phyloP scores from a whole-genome alignment of 1,284 basidiomycete genomes.

The Gastroboletus turbinatus region DNA sequence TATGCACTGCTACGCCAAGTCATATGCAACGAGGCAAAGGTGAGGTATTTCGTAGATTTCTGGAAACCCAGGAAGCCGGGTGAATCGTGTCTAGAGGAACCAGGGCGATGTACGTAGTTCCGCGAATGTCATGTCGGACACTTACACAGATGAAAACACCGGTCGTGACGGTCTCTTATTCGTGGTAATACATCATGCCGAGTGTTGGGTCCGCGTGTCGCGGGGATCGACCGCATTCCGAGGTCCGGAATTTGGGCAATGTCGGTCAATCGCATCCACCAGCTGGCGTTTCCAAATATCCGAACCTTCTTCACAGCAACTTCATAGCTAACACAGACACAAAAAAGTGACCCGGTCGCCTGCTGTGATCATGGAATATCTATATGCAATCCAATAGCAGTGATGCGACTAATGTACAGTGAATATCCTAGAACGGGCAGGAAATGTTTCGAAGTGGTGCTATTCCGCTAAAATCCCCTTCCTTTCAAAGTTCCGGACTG shows the following conservation, averaged over 20 bases:
- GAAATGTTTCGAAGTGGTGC: not conserved
- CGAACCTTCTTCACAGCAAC: not conserved
- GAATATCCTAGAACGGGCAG: not conserved
- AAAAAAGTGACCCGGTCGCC: not conserved
- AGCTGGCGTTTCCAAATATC: not conserved
- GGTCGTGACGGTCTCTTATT: not conserved
- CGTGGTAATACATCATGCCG: not conserved
- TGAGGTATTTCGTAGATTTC: conserved; percentile 13
- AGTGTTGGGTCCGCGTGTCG: not conserved
- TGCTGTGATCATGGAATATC: conserved; percentile 2
- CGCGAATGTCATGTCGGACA: not conserved
- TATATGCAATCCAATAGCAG: conserved; percentile 7
- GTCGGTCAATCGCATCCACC: not conserved
- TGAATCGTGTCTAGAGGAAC: not conserved
- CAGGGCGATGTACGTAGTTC: not conserved
- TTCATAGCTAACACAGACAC: not conserved
- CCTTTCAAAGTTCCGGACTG: conserved; percentile 27
- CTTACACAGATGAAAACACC: not conserved
- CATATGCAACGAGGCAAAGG: conserved; percentile 20
- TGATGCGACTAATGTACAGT: conserved; percentile 28
- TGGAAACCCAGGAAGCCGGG: conserved; percentile 1
- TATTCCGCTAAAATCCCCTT: conserved; percentile 16
- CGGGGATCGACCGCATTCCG: not conserved
- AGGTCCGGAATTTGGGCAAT: not conserved
- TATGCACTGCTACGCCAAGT: conserved; percentile 12